Percentiles rank a stretch among this genome's conserved stretches.
These are phyloP conservation scores for Starmera quercuum DNA, from an alignment of 805 yeast species.

Conservation along the genomic window DNA sequence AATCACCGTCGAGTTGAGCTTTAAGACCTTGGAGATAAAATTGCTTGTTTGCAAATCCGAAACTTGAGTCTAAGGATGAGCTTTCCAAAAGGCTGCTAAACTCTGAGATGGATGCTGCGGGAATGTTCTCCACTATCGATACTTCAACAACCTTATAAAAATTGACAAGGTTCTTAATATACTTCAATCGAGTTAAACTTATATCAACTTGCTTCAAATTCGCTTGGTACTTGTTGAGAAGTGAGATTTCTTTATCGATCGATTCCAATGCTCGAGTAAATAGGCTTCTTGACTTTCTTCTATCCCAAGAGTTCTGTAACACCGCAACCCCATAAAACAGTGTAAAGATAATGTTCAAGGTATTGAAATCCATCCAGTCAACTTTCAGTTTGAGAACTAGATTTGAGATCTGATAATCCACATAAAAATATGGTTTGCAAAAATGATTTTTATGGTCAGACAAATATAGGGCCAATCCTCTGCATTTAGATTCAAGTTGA, in stretches of 20 bases:
- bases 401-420: background rate
- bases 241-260: conserved; percentile 1
- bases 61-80: conserved; percentile 1
- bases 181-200: background rate
- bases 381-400: background rate
- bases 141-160: conserved; percentile 12
- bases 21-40: conserved; percentile 1
- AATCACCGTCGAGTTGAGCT: conserved; percentile 4
- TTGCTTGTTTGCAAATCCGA: conserved; percentile 3
- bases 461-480: background rate
- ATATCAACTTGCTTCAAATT: background rate
- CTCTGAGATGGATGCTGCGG: background rate
- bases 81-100: conserved; percentile 8
- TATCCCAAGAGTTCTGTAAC: conserved; percentile 12
- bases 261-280: conserved; percentile 1
- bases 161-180: conserved; percentile 1
- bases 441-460: background rate
- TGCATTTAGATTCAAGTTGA: background rate
- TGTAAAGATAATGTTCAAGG: conserved; percentile 4
- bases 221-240: background rate
- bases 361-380: conserved; percentile 3
- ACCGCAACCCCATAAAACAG: conserved; percentile 7
- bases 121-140: conserved; percentile 6
- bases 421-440: background rate
- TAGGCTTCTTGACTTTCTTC: conserved; percentile 10